Conservation (phyloP, 2,329 filamentous ascomycete species). For the Macrophomina tecta region DNA sequence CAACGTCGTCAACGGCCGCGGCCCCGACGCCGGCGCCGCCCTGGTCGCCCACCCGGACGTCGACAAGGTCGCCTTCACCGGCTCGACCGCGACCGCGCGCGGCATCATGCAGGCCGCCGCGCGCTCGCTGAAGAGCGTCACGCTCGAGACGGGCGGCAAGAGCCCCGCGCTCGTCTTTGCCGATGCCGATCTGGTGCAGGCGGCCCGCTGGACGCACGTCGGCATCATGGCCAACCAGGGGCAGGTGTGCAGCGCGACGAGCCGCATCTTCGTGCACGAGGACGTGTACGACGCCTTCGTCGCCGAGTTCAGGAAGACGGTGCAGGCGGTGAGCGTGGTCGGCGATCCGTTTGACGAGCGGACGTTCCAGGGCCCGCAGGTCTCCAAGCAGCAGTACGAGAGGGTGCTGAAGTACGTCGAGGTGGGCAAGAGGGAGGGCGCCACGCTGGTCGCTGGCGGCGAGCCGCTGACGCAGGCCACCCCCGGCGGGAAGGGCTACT, state of each 20-base stretch:
- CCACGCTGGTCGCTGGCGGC: slow-evolving; percentile 60
- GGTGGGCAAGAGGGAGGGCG: slow-evolving; percentile 60
- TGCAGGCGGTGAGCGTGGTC: slow-evolving; percentile 43
- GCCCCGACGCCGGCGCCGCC: slow-evolving; percentile 64
- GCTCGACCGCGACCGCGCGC: slow-evolving; percentile 65
- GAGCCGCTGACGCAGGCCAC: slow-evolving; percentile 37
- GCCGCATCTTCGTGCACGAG: slow-evolving; percentile 67
- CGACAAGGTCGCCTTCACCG: slow-evolving; percentile 68
- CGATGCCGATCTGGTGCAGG: slow-evolving; percentile 54
- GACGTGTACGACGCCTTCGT: slow-evolving; percentile 64
- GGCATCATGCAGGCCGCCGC: slow-evolving; percentile 61
- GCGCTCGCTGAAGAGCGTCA: slow-evolving; percentile 64
- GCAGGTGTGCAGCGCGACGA: slow-evolving; percentile 51
- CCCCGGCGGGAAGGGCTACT: slow-evolving; percentile 54
- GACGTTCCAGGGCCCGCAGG: slow-evolving; percentile 64
- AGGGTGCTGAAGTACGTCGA: slow-evolving; percentile 62
- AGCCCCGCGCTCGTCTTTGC: slow-evolving; percentile 65
- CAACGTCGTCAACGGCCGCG: slow-evolving; percentile 62
- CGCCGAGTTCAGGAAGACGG: slow-evolving; percentile 47
- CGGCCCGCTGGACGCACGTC: slow-evolving; percentile 46
- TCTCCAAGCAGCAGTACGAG: slow-evolving; percentile 69
- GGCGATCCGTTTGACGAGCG: slow-evolving; percentile 41
- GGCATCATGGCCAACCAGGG: slow-evolving; percentile 60
- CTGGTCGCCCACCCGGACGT: slow-evolving; percentile 64
- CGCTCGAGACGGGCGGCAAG: slow-evolving; percentile 66